Evolutionary conservation across 2,329 filamentous ascomycete genomes (phyloP).

Genomic region (Penicillium sclerotigenum): DNA sequence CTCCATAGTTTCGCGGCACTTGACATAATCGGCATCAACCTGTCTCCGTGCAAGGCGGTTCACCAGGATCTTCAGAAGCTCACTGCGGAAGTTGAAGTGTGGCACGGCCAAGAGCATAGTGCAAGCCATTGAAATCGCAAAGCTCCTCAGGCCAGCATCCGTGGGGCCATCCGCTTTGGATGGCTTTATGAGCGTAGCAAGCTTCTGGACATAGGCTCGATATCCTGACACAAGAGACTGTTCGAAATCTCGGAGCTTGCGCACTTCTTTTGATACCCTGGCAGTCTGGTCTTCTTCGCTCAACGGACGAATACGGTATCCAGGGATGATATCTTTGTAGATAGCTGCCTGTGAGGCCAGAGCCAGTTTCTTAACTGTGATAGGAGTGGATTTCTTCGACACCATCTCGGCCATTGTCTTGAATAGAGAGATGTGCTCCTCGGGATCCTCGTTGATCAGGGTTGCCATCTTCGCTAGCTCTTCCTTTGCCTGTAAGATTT

Average conservation of each 20-base stretch:
- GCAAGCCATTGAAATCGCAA: conserved; percentile 84
- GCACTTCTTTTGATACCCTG: conserved; percentile 89
- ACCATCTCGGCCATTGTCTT: conserved; percentile 73
- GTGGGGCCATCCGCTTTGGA: conserved; percentile 38
- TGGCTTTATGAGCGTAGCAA: conserved; percentile 65
- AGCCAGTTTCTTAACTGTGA: conserved; percentile 78
- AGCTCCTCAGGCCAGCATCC: conserved; percentile 56
- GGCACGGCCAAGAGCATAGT: conserved; percentile 76
- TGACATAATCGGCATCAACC: conserved; percentile 70
- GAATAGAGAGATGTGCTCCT: conserved; percentile 79
- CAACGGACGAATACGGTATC: conserved; percentile 85
- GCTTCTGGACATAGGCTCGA: conserved; percentile 74
- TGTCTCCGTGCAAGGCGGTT: conserved; percentile 72
- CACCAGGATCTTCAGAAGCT: conserved; percentile 82
- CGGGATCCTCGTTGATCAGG: conserved; percentile 83
- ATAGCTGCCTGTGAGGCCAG: conserved; percentile 83
- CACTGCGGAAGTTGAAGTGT: conserved; percentile 94
- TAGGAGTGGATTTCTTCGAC: conserved; percentile 54
- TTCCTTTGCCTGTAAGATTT: conserved; percentile 84
- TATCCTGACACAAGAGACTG: conserved; percentile 83
- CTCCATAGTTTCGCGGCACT: conserved; percentile 75
- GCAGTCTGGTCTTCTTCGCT: conserved; percentile 69
- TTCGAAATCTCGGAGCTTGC: conserved; percentile 77
- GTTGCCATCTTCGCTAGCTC: conserved; percentile 81
- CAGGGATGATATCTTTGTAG: conserved; percentile 94